Evolutionary conservation across 2,329 filamentous ascomycete species (phyloP), one percentile per base, ranked within the genome.

Genomic region (Pleoardoris graminearum): DNA sequence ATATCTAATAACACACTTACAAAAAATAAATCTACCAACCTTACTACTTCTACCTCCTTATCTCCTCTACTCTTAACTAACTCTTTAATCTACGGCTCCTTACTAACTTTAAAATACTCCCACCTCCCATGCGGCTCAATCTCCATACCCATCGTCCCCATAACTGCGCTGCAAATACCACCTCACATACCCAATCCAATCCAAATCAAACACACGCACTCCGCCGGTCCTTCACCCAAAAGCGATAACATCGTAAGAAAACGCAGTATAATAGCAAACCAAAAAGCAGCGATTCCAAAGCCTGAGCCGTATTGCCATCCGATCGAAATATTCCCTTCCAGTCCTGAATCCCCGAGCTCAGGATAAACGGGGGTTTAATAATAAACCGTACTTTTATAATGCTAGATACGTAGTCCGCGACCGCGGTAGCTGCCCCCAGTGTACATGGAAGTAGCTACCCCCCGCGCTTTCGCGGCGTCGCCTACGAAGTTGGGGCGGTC

Each of bases 351-450:
- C n/a, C n/a, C n/a, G n/a, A n/a, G n/a, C n/a, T n/a, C n/a, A n/a
- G n/a, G n/a, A n/a, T n/a, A n/a, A n/a, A n/a, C n/a, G n/a, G n/a
- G n/a, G n/a, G n/a, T n/a, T n/a, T n/a, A n/a, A n/a, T n/a, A n/a
- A n/a, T n/a, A n/a, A n/a, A n/a, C n/a, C 80, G 54, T 77, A 93
- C 91, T 87, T 94, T 96, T 77, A 96, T 96, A 58, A 96, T 91
- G 39, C 87, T 85, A 19, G 91, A 86, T 19, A 96, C 88, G 71
- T 94, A 96, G 27, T 83, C 82, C 10, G 91, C 90, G 2, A 91
- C 91, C 55, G 91, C 88, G 29, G 74, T 70, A 96, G 89, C 72
- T 90, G 92, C 70, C 76, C 75, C 78, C 91, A 84, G 70, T 96
- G 90, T 37, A 96, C 90, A 59, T 90, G 86, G 66, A 96, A 96